A percentile compares a stretch with the other conserved stretches of the same genome.
Evolutionary conservation across 768 basidiomycete species (phyloP).

Genomic region (Albatrellus ellisii): DNA sequence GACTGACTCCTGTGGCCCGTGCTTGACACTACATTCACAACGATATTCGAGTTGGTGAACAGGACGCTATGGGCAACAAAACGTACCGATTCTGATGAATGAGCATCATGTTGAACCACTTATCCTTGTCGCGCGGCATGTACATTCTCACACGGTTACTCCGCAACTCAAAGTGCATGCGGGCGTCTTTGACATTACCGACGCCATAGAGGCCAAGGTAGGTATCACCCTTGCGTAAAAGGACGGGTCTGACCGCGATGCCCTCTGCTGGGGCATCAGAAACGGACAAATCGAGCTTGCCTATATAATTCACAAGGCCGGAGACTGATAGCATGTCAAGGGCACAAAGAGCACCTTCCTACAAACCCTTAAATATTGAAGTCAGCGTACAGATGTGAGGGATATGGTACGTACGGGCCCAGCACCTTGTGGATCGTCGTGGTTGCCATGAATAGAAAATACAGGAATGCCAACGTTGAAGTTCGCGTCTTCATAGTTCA

Average conservation of each 20-base stretch:
- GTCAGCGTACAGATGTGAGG: not conserved
- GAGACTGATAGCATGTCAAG: slow-evolving; percentile 90
- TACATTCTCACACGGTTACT: slow-evolving; percentile 94
- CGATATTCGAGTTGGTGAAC: not conserved
- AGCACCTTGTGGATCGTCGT: slow-evolving; percentile 97
- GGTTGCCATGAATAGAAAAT: slow-evolving; percentile 98
- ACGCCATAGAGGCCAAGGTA: slow-evolving; percentile 89
- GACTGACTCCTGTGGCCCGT: slow-evolving; percentile 88
- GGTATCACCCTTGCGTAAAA: slow-evolving; percentile 79
- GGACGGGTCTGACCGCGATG: slow-evolving; percentile 80
- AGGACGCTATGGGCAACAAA: not conserved
- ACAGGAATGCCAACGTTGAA: slow-evolving; percentile 93
- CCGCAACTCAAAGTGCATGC: slow-evolving; percentile 93
- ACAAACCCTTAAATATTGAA: no score
- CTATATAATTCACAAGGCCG: slow-evolving; percentile 95
- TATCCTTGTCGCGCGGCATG: slow-evolving; percentile 81
- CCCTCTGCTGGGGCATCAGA: slow-evolving; percentile 63
- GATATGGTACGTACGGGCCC: slow-evolving; percentile 49
- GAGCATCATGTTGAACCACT: slow-evolving; percentile 92
- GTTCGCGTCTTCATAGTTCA: slow-evolving; percentile 97
- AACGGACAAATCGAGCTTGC: slow-evolving; percentile 80
- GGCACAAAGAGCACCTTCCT: slow-evolving; percentile 94
- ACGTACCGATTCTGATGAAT: slow-evolving; percentile 91
- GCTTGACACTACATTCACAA: slow-evolving; percentile 56
- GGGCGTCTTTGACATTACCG: slow-evolving; percentile 91